Conservation (phyloP, 805 yeast genomes). For the Candida methanosorbosa region DNA sequence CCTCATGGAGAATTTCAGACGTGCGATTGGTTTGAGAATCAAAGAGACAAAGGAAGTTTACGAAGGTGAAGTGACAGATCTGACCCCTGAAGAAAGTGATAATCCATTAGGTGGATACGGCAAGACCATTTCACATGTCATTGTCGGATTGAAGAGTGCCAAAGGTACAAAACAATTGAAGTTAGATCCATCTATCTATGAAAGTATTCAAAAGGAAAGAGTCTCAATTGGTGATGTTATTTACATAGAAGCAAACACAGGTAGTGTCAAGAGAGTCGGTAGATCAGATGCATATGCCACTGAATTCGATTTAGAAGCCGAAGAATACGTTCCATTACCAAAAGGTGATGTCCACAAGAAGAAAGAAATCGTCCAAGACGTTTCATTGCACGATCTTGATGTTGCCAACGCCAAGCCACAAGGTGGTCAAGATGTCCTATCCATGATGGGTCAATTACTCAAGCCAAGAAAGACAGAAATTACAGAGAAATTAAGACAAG, state of each 20-base stretch:
- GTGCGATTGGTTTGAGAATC: conserved; percentile 92
- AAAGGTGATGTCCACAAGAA: conserved; percentile 98
- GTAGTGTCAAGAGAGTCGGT: conserved; percentile 95
- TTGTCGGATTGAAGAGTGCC: conserved; percentile 88
- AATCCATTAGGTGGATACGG: conserved; percentile 98
- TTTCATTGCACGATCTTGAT: conserved; percentile 92
- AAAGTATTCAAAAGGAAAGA: conserved; percentile 89
- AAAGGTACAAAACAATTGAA: conserved; percentile 85
- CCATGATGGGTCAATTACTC: conserved; percentile 94
- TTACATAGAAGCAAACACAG: conserved; percentile 95
- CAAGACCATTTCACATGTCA: conserved; percentile 87
- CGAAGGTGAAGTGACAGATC: conserved; percentile 96
- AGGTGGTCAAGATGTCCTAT: conserved; percentile 89
- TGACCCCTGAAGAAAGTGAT: conserved; percentile 93
- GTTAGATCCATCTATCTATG: conserved; percentile 88
- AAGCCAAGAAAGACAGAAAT: conserved; percentile 96
- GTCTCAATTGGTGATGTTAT: conserved; percentile 95
- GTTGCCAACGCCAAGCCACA: conserved; percentile 93
- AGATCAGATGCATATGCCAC: conserved; percentile 98
- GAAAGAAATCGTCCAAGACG: conserved; percentile 96
- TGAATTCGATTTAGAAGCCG: conserved; percentile 96
- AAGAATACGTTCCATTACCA: conserved; percentile 96
- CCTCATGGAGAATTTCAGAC: conserved; percentile 90
- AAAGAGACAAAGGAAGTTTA: conserved; percentile 96
- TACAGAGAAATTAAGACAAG: conserved; percentile 88